A percentile compares a stretch with the other conserved stretches of the same genome.
These are phyloP conservation scores for Aspergillus fischeri DNA, from an alignment of 2,329 filamentous ascomycete genomes.

Conservation along the genomic window DNA sequence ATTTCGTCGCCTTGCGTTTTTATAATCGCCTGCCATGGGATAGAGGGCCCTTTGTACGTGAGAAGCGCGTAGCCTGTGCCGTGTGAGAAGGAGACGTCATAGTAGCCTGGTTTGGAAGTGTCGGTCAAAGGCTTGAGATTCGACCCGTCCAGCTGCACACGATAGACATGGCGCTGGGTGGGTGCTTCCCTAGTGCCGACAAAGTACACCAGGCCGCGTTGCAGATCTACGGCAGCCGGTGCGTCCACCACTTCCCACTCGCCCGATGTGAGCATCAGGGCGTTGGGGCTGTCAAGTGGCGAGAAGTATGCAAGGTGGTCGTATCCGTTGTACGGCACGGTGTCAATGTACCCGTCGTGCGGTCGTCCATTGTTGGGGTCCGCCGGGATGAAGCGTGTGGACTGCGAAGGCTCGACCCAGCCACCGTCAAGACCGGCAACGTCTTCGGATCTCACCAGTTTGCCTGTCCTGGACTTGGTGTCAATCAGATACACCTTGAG, in stretches of 20 bases:
- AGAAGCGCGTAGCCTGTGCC: constrained; percentile 80
- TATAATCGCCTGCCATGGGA: constrained; percentile 88
- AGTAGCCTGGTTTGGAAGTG: constrained; percentile 69
- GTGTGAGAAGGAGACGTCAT: constrained; percentile 76
- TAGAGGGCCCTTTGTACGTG: constrained; percentile 74
- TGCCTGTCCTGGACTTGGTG: constrained; percentile 66
- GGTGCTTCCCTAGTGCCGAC: constrained; percentile 79
- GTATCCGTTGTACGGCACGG: constrained; percentile 76
- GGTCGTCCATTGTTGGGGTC: constrained; percentile 70
- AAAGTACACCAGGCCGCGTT: constrained; percentile 87
- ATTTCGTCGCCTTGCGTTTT: constrained; percentile 69
- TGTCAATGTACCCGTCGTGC: constrained; percentile 89
- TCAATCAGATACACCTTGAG: constrained; percentile 85
- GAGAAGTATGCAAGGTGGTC: constrained; percentile 93
- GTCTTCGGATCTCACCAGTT: constrained; percentile 73
- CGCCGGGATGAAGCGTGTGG: constrained; percentile 80
- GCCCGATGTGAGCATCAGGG: constrained; percentile 80
- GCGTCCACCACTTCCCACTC: constrained; percentile 88
- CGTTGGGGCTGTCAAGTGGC: constrained; percentile 76
- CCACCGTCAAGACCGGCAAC: constrained; percentile 84
- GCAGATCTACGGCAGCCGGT: constrained; percentile 77
- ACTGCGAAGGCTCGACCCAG: constrained; percentile 92
- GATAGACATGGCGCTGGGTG: constrained; percentile 88
- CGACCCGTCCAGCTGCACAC: constrained; percentile 76
- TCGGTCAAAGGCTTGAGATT: constrained; percentile 71